phyloP scores from a whole-genome alignment of 345 rosid species.

The Cardamine occulta region DNA sequence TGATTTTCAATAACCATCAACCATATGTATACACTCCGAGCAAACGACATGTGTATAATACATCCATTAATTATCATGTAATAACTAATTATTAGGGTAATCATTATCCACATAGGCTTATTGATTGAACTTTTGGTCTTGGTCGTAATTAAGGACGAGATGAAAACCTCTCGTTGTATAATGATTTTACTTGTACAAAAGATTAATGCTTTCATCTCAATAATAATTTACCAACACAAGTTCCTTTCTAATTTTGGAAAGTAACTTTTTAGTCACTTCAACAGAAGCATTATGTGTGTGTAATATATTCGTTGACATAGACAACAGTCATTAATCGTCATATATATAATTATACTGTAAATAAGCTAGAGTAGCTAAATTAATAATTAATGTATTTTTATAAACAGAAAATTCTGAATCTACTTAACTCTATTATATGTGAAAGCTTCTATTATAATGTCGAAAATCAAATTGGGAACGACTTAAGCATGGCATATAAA shows the following conservation, averaged over 20 bases:
- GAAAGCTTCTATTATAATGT: not conserved
- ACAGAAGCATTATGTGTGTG: not conserved
- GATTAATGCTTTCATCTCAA: not conserved
- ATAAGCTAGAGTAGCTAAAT: not conserved
- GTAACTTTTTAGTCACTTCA: constrained; percentile 21
- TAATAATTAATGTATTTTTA: not conserved
- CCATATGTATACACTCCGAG: constrained; percentile 1
- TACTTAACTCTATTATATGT: not conserved
- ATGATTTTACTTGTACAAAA: not conserved
- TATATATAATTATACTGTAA: not conserved
- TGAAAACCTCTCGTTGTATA: constrained; percentile 16
- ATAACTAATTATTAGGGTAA: constrained; percentile 14
- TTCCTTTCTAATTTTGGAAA: constrained; percentile 21
- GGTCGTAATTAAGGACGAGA: constrained; percentile 19
- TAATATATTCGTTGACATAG: constrained; percentile 1
- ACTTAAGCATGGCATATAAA: not conserved
- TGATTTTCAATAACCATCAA: not conserved
- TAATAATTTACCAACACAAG: constrained; percentile 8
- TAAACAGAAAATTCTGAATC: not conserved
- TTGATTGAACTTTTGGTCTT: constrained; percentile 3
- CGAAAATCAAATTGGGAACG: not conserved
- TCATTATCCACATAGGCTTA: constrained; percentile 6
- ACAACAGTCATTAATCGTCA: constrained; percentile 5
- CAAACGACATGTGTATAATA: constrained; percentile 13
- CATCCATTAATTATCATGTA: constrained; percentile 22